These are phyloP conservation scores for Sicyos baderoa DNA, from an alignment of 306 rosid species.

Conservation along the genomic window DNA sequence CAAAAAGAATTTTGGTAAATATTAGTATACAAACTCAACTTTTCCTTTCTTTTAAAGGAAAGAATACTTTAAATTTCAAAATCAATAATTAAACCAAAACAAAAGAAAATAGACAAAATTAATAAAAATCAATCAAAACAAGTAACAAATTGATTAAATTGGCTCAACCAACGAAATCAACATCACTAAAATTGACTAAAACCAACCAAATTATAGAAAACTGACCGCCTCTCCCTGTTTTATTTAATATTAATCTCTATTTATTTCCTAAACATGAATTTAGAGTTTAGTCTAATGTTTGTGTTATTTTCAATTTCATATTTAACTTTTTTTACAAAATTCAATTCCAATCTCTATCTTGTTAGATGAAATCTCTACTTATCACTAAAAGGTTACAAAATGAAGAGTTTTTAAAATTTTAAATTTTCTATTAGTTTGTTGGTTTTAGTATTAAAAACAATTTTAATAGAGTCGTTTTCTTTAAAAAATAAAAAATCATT, in stretches of 20 bases:
- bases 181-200: constrained; percentile 10
- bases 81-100: background rate
- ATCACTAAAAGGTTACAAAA: no score
- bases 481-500: no score
- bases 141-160: constrained; percentile 6
- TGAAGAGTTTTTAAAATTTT: no score
- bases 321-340: background rate
- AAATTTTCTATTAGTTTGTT: no score
- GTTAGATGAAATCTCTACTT: background rate
- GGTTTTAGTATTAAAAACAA: no score
- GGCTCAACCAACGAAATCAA: constrained; percentile 6
- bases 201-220: background rate
- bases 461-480: no score
- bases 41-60: background rate
- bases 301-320: background rate
- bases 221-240: background rate
- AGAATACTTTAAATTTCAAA: background rate
- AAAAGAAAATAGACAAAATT: background rate
- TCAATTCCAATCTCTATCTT: background rate
- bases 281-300: background rate
- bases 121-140: constrained; percentile 1
- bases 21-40: background rate
- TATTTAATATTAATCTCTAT: background rate
- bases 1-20: background rate
- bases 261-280: background rate